These are phyloP conservation scores for Citrus inodora DNA, from an alignment of 345 rosid genomes.

Conservation along the genomic window DNA sequence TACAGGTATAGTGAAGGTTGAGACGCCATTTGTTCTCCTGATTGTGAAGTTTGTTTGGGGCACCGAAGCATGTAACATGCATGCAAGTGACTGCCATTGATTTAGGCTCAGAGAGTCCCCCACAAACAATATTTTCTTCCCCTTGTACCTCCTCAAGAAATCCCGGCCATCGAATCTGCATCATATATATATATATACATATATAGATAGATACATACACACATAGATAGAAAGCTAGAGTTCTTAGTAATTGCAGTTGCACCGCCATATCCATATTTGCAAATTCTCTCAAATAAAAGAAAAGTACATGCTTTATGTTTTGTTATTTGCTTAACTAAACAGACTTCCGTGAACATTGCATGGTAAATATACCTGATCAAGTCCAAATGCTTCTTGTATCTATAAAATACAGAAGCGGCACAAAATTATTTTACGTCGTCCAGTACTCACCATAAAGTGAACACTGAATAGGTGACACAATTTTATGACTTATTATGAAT, in stretches of 20 bases:
- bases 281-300: background rate
- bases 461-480: no score
- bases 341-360: background rate
- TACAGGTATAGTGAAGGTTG: slow-evolving; percentile 38
- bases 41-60: slow-evolving; percentile 40
- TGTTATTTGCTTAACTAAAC: background rate
- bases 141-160: slow-evolving; percentile 43
- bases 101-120: slow-evolving; percentile 86
- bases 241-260: background rate
- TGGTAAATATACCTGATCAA: no score
- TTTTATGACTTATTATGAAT: no score
- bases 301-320: no score
- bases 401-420: no score
- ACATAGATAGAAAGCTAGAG: background rate
- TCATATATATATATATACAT: background rate
- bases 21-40: slow-evolving; percentile 24
- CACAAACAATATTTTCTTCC: slow-evolving; percentile 68
- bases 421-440: no score
- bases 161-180: slow-evolving; percentile 54
- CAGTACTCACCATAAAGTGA: no score
- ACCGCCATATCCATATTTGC: background rate
- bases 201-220: no score
- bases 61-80: slow-evolving; percentile 62
- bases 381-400: no score
- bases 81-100: slow-evolving; percentile 72